Conservation (phyloP, 2,329 filamentous ascomycete genomes). For the Annulohypoxylon truncatum region DNA sequence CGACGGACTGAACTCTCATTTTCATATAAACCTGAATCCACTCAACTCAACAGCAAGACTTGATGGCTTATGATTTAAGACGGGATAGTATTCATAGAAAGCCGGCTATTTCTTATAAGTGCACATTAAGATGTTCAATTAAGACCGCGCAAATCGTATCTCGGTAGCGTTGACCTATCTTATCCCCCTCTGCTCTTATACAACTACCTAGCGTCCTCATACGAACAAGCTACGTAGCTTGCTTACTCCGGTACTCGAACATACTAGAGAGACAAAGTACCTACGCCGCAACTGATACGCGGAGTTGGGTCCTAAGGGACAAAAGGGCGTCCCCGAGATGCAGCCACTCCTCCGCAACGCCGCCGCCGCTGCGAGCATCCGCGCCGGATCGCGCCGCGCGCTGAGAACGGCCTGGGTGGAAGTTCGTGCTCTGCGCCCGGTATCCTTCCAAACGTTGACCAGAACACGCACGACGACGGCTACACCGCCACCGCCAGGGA, state of each 20-base stretch:
- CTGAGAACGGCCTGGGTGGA: not conserved
- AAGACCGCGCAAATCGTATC: not conserved
- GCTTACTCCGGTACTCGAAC: not conserved
- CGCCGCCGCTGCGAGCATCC: not conserved
- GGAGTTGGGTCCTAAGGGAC: too few relatives aligned
- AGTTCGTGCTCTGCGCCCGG: not conserved
- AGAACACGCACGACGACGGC: not conserved
- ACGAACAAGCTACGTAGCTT: not conserved
- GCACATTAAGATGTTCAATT: not conserved
- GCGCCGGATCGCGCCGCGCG: slow-evolving; percentile 1
- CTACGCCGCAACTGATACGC: too few relatives aligned
- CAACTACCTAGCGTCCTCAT: too few relatives aligned
- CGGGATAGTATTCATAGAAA: not conserved
- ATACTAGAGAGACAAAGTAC: not conserved
- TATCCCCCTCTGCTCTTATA: too few relatives aligned
- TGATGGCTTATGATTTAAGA: not conserved
- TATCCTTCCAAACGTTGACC: not conserved
- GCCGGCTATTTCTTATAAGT: not conserved
- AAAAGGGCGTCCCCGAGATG: slow-evolving; percentile 7
- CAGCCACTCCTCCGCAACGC: slow-evolving; percentile 2
- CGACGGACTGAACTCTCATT: not conserved
- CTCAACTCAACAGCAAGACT: not conserved
- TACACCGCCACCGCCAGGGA: not conserved
- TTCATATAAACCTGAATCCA: not conserved
- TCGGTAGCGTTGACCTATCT: not conserved